Evolutionary conservation across 2,329 filamentous ascomycete species (phyloP), one percentile per base, ranked within the genome.

Genomic region (Thelonectria rubi): DNA sequence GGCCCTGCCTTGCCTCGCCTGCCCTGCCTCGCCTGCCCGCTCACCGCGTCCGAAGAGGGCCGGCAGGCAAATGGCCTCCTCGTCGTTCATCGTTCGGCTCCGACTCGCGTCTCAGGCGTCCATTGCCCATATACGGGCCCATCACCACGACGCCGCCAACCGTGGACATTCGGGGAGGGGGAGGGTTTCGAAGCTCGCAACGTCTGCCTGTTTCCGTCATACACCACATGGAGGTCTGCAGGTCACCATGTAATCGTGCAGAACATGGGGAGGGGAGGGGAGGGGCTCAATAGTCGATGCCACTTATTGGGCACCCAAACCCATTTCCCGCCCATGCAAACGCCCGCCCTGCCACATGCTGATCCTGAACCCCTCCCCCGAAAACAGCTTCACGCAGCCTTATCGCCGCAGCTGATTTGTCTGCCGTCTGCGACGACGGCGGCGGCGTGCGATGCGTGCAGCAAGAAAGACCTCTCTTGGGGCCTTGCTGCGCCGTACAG

Each of bases 41-140:
- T 34, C 17, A 55, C 17, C 12, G 17, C n/a, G 47, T 50, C 58
- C 52, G 47, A 55, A 21, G 32, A 40, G 34, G 49, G 30, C 49
- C 56, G 56, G 60, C 60, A 63, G 51, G 48, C 57, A 63, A 50
- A 42, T 17, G 24, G 34, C 4, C 24, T 7, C 7, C 24, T 7
- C 4, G 24, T 4, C 4, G 7, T 24, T 24, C 26, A 39, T 42
- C n/a, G 10, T 47, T 55, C 51, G 52, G 53, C 45, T 56, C 56
- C 58, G 62, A 60, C 61, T 63, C 48, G 57, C 48, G 49, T 63
- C 53, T 63, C 57, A 60, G 60, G 56, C 60, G 32, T 7, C 20
- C 42, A 15, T 18, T 40, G n/a, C 60, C 60, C 42, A 20, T 6
- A 30, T 10, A 50, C n/a, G 45, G 26, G 50, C 39, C 56, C 51